Conservation (phyloP, 345 rosid genomes). For the Aurinia saxatilis region DNA sequence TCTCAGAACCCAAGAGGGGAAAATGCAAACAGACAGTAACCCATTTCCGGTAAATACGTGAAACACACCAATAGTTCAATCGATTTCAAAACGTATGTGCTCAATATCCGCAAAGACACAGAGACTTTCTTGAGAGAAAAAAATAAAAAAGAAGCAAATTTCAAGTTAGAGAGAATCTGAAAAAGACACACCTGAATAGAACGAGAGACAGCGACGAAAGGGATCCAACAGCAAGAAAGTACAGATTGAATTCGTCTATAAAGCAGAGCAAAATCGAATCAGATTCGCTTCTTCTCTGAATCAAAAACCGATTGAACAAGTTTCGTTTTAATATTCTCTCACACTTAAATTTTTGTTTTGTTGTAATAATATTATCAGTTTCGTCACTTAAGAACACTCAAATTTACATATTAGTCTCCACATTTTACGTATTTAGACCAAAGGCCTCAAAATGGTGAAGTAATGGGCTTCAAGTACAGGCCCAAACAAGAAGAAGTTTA, state of each 20-base stretch:
- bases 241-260: neutral
- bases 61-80: neutral
- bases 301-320: neutral
- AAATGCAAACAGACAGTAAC: neutral
- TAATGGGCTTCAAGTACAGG: constrained; percentile 1
- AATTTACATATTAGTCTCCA: no score
- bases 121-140: no score
- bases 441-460: no score
- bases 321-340: no score
- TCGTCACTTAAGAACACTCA: neutral
- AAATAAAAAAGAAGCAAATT: no score
- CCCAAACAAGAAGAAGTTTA: no score
- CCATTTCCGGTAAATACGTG: neutral
- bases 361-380: neutral
- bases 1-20: neutral
- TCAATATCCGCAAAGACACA: neutral
- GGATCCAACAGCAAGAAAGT: neutral
- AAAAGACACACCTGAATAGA: neutral
- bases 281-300: constrained; percentile 7
- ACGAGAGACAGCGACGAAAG: neutral
- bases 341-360: no score
- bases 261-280: neutral
- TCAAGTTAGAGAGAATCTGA: no score
- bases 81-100: neutral
- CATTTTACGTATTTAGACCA: no score